Percentiles rank a stretch among this genome's conserved stretches.
Evolutionary conservation across 2,329 filamentous ascomycete genomes (phyloP).

Genomic region (Ophiosphaerella herpotricha): DNA sequence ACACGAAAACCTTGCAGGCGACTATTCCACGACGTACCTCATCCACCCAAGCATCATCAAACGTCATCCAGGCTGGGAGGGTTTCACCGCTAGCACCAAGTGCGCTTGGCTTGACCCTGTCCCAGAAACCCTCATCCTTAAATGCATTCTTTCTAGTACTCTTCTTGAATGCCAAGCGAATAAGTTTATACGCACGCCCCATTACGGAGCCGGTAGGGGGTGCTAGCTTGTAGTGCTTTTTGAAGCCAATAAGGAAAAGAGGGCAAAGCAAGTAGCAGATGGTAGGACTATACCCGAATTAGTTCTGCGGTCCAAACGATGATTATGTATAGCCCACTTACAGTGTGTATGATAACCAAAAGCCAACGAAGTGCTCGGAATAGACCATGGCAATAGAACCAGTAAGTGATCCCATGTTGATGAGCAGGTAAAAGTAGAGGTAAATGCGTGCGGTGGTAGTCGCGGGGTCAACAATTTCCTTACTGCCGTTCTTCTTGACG

Average conservation of each 20-base stretch:
- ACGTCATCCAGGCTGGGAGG: conserved; percentile 74
- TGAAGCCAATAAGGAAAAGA: conserved; percentile 63
- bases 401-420: conserved; percentile 46
- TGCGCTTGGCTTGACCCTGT: conserved; percentile 63
- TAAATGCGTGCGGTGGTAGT: conserved; percentile 70
- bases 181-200: conserved; percentile 67
- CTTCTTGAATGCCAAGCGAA: conserved; percentile 51
- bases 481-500: conserved; percentile 46
- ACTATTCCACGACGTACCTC: conserved; percentile 31
- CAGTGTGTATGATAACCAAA: conserved; percentile 73
- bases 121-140: conserved; percentile 58
- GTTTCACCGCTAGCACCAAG: conserved; percentile 44
- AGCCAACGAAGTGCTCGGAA: conserved; percentile 60
- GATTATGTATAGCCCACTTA: no score
- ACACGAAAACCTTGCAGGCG: conserved; percentile 54
- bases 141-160: conserved; percentile 27
- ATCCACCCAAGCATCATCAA: conserved; percentile 80
- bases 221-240: conserved; percentile 66
- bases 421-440: conserved; percentile 41
- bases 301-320: neutral
- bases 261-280: conserved; percentile 63
- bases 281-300: conserved; percentile 56
- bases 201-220: conserved; percentile 75
- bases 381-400: conserved; percentile 46
- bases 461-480: conserved; percentile 68